Conservation (phyloP, 495 filamentous ascomycete genomes). For the Neurospora sp. region DNA sequence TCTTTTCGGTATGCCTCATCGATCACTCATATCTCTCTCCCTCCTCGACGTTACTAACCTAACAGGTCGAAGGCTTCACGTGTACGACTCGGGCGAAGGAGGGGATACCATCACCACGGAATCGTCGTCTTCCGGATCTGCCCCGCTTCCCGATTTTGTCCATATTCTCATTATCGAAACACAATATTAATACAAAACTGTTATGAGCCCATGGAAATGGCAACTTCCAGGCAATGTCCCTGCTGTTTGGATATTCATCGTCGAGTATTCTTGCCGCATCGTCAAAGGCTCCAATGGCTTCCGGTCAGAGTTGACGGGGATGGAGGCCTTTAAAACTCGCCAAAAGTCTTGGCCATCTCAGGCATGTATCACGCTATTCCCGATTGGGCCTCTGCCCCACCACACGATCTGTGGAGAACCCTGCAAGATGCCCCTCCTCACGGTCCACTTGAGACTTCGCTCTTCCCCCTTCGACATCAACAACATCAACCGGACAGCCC, state of each 20-base stretch:
- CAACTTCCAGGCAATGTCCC: neutral
- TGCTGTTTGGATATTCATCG: neutral
- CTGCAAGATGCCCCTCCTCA: neutral
- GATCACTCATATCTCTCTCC: neutral
- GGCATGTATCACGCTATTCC: conserved; percentile 28
- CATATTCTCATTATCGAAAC: neutral
- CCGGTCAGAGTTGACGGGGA: conserved; percentile 17
- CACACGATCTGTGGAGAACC: conserved; percentile 3
- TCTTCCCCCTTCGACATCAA: neutral
- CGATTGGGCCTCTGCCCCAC: conserved; percentile 12
- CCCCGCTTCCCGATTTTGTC: neutral
- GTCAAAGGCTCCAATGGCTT: conserved; percentile 20
- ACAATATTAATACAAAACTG: conserved; percentile 11
- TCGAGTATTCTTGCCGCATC: neutral
- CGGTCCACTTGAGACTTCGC: neutral
- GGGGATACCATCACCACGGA: neutral
- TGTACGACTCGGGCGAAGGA: neutral
- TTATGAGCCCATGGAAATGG: conserved; percentile 11
- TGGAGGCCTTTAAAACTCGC: conserved; percentile 28
- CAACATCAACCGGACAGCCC: neutral
- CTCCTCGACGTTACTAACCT: neutral
- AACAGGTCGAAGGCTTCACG: neutral
- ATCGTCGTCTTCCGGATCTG: neutral
- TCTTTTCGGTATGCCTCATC: neutral
- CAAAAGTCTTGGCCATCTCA: conserved; percentile 30